These are phyloP conservation scores for Sporothrix schenckii DNA, from an alignment of 2,329 filamentous ascomycete genomes.

Conservation along the genomic window DNA sequence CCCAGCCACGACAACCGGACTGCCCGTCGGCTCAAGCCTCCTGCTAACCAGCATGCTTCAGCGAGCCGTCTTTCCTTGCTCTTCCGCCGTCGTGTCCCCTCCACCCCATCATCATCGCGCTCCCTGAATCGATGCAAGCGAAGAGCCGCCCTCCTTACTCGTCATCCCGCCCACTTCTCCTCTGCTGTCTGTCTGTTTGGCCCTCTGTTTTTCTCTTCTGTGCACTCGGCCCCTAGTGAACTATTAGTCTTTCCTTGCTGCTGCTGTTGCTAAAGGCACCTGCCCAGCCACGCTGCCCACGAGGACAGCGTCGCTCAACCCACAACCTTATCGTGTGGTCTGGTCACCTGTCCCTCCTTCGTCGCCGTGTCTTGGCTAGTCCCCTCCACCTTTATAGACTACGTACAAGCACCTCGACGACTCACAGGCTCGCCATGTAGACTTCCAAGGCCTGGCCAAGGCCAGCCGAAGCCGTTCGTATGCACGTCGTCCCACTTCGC, in stretches of 20 bases:
- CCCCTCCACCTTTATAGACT: neutral
- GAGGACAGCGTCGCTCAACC: neutral
- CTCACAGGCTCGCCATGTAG: neutral
- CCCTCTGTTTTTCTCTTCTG: neutral
- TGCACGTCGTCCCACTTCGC: constrained; percentile 12
- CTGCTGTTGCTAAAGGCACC: constrained; percentile 18
- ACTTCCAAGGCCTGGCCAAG: neutral
- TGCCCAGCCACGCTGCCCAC: constrained; percentile 3
- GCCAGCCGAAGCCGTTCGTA: neutral
- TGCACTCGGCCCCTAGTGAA: neutral
- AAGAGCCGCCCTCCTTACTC: constrained; percentile 7
- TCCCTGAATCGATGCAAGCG: neutral
- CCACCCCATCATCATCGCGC: constrained; percentile 5
- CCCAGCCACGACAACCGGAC: constrained; percentile 1
- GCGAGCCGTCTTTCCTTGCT: no score
- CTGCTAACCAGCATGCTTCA: neutral
- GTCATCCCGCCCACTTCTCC: neutral
- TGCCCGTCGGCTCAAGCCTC: neutral
- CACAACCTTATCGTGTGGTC: constrained; percentile 23
- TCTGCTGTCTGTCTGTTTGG: no score
- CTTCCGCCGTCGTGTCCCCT: neutral
- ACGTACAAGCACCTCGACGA: neutral
- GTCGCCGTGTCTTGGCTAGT: neutral
- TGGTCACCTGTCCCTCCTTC: constrained; percentile 21
- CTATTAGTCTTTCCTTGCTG: neutral